Evolutionary conservation across 1,139 yeast species (phyloP), one percentile per base, ranked within the genome.

Genomic region (Debaryomycetaceae sp.): DNA sequence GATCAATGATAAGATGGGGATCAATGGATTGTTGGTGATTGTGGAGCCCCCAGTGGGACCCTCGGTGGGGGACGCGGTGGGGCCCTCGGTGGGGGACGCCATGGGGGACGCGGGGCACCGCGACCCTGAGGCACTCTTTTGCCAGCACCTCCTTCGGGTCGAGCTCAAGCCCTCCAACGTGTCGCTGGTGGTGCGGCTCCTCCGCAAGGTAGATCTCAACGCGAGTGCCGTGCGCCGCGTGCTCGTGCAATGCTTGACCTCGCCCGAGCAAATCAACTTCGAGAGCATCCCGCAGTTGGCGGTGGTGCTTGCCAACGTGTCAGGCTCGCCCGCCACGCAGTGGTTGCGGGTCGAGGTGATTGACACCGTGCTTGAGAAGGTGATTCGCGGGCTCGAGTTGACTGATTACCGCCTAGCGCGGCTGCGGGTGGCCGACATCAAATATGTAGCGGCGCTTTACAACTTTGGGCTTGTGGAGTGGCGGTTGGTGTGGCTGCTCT

Each of bases 361-460:
- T 29, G 96, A 89, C 48, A 60, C 72, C n/a, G 40, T 82, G 1
- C 41, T 83, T 13, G 96, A 88, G 45, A 65, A 67, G 19, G 67
- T 83, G 11, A 62, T 71, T 7, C 51, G 77, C 18, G 94, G 89
- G 0, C 55, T 86, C 38, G 96, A 88, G 46, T 44, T 64, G 5
- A 75, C 79, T 42, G 78, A 76, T 41, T 81, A 72, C 48, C 63
- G 77, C 31, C 54, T 61, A 31, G 82, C 80, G 44, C 71, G 88
- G 49, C 58, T 59, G 18, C 60, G 95, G 40, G 57, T 84, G 39
- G 67, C 94, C 0, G 76, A 78, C 35, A 69, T 75, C 7, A 71
- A 63, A 43, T 79, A 77, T 42, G 44, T 89, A 12, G 73, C 78
- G 0, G 85, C 78, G 34, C 46, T 86, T 18, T 71, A 57, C 46